A percentile compares a stretch with the other conserved stretches of the same genome.
Conservation (phyloP, 805 yeast species). For the Yarrowia sp. region DNA sequence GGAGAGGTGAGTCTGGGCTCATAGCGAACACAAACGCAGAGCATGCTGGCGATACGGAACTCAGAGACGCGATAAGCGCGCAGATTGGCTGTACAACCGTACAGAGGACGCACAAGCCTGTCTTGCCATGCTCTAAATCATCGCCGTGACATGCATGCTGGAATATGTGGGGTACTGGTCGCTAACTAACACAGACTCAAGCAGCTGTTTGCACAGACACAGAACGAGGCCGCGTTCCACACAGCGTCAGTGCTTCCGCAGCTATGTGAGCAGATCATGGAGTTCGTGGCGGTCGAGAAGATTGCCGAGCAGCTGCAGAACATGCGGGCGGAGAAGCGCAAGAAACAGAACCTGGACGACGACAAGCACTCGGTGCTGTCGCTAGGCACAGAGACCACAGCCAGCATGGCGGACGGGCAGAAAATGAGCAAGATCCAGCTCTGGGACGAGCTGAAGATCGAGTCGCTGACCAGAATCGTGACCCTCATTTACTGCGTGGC, state of each 20-base stretch:
- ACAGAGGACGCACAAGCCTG: too few species aligned
- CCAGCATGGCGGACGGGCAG: constrained; percentile 15
- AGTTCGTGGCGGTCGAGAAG: constrained; percentile 64
- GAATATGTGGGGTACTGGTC: neutral
- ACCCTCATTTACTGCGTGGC: constrained; percentile 68
- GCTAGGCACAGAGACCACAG: constrained; percentile 29
- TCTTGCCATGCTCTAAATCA: neutral
- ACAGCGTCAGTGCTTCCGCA: constrained; percentile 80
- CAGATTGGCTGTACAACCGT: too few species aligned
- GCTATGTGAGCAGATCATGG: constrained; percentile 60
- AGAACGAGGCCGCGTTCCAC: constrained; percentile 82
- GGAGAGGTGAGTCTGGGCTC: constrained; percentile 39
- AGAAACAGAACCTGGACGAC: constrained; percentile 15
- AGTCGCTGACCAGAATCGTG: constrained; percentile 69
- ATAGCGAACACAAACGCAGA: too few species aligned
- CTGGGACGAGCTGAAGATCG: constrained; percentile 79
- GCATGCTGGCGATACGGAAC: too few species aligned
- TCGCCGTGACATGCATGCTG: neutral
- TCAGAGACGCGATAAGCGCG: too few species aligned
- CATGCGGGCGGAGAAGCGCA: constrained; percentile 43
- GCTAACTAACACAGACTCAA: constrained; percentile 45
- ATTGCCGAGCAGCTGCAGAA: constrained; percentile 68
- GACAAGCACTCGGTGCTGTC: constrained; percentile 30
- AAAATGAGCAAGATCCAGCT: constrained; percentile 58
- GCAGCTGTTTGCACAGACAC: constrained; percentile 85